A percentile compares a stretch with the other conserved stretches of the same genome.
These are phyloP conservation scores for Candida glucosophila DNA, from an alignment of 1,139 yeast species.

Conservation along the genomic window DNA sequence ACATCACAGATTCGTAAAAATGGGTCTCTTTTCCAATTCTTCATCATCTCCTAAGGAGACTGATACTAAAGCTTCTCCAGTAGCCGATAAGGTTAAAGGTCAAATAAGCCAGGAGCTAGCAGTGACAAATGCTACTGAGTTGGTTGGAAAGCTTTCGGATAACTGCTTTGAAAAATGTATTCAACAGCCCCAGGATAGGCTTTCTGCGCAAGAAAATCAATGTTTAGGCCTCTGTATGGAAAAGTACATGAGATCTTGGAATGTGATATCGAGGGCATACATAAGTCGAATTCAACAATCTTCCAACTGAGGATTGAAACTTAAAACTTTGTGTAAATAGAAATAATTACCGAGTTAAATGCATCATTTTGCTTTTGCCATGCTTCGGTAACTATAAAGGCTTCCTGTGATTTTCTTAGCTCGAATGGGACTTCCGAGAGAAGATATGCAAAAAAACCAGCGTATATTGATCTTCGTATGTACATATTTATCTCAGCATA, in stretches of 20 bases:
- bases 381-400: too few relatives aligned
- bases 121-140: constrained; percentile 79
- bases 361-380: too few relatives aligned
- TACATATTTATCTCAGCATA: too few relatives aligned
- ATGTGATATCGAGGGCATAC: constrained; percentile 68
- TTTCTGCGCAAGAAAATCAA: constrained; percentile 22
- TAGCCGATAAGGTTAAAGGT: constrained; percentile 49
- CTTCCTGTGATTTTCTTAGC: constrained; percentile 2
- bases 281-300: constrained; percentile 56
- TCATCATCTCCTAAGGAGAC: too few relatives aligned
- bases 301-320: constrained; percentile 1
- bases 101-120: constrained; percentile 81
- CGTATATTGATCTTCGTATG: too few relatives aligned
- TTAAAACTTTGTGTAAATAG: too few relatives aligned
- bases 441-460: too few relatives aligned
- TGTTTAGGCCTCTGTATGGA: constrained; percentile 76
- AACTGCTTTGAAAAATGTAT: constrained; percentile 82
- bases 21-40: too few relatives aligned
- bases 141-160: constrained; percentile 80
- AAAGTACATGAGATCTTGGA: constrained; percentile 91
- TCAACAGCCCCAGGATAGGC: constrained; percentile 36
- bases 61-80: too few relatives aligned
- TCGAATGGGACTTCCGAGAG: constrained; percentile 1
- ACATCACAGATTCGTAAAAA: too few relatives aligned
- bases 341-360: too few relatives aligned